Evolutionary conservation across 257 asterid species (phyloP), one percentile per base, ranked within the genome.

Genomic region (Solanum medicagineum): DNA sequence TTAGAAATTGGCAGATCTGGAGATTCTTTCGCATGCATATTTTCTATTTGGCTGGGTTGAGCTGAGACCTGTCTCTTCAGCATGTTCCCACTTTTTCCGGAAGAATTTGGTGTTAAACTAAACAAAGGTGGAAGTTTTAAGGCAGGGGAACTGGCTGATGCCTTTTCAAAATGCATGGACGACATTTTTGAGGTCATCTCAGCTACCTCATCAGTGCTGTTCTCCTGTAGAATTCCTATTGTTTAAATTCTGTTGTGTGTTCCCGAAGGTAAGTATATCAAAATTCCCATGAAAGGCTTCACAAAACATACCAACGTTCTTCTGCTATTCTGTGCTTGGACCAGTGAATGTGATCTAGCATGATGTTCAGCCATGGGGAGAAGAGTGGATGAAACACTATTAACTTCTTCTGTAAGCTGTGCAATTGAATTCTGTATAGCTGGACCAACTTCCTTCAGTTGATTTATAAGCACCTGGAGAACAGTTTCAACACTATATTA

Each of bases 361-460:
- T 75, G 87, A 83, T 88, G 91, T 86, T 85, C 90, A 88, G 87
- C 87, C 84, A 77, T 87, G 81, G 95, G 95, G 81, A 94, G 96
- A 66, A 94, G 89, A 87, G 86, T 90, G 73, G 97, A 92, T 53
- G 98, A 92, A 85, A 92, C 89, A 91, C 92, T 85, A 89, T 91
- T 90, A 84, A 97, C 98, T 91, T 97, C 99, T 87, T 93, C 97
- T 1, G 95, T 91, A 62, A 97, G 98, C 88, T 93, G 97, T 44
- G 93, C 86, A 81, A 97, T 92, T 79, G 99, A 97, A 84, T 91
- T 93, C 90, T 97, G 97, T 90, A 97, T 92, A 86, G 96, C 88
- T 82, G 99, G 99, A 91, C 98, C 96, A 84, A 94, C 98, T 75
- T 95, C 98, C 93, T 97, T 97, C 85, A 97, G 92, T 87, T 97